A percentile compares a stretch with the other conserved stretches of the same genome.
phyloP scores from a whole-genome alignment of 768 basidiomycete genomes.

The Russula compacta region DNA sequence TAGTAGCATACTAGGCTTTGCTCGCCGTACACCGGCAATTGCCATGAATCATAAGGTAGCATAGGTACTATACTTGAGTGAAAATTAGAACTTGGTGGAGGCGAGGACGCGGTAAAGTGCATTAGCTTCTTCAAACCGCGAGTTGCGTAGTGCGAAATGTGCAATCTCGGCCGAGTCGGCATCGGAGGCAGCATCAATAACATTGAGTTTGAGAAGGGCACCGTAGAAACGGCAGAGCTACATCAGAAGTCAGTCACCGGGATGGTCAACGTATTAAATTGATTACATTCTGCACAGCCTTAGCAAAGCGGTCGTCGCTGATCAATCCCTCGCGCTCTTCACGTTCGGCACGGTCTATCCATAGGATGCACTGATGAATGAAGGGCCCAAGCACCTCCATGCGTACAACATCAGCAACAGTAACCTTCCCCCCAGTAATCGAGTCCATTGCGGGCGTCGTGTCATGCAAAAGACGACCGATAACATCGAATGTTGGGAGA shows the following conservation, averaged over 20 bases:
- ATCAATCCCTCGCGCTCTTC: conserved; percentile 60
- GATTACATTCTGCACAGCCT: conserved; percentile 62
- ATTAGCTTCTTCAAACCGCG: conserved; percentile 72
- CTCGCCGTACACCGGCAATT: background rate
- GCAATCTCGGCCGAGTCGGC: conserved; percentile 69
- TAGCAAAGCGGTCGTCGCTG: conserved; percentile 65
- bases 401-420: conserved; percentile 55
- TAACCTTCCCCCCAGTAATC: conserved; percentile 39
- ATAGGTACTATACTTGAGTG: background rate
- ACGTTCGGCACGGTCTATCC: conserved; percentile 60
- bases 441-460: conserved; percentile 37
- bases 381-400: conserved; percentile 62
- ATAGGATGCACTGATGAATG: conserved; percentile 58
- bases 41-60: background rate
- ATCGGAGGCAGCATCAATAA: conserved; percentile 57
- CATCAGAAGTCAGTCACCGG: background rate
- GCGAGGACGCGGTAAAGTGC: conserved; percentile 59
- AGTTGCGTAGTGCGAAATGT: conserved; percentile 63
- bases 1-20: background rate
- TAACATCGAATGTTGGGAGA: conserved; percentile 62
- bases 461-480: conserved; percentile 61
- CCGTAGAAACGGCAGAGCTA: conserved; percentile 73
- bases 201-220: conserved; percentile 55
- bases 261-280: background rate
- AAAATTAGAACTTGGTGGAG: conserved; percentile 28